Evolutionary conservation across 2,329 filamentous ascomycete species (phyloP).

Genomic region (Arthrobotrys sinensis): DNA sequence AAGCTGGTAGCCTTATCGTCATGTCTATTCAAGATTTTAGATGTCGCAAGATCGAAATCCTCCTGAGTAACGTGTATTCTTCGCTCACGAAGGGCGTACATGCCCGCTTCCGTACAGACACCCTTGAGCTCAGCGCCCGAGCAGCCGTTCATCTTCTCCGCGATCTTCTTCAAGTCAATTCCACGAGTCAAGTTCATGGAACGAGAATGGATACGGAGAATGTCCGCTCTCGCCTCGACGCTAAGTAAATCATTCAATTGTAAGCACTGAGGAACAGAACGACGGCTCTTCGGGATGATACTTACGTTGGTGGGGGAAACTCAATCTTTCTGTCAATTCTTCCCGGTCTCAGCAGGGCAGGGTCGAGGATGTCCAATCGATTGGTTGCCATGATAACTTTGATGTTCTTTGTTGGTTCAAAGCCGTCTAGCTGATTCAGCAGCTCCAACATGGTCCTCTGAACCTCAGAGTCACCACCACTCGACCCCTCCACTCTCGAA

Average conservation of each 20-base stretch:
- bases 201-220: constrained; percentile 95
- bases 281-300: background rate
- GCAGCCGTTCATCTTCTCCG: constrained; percentile 99
- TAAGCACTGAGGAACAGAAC: constrained; percentile 26
- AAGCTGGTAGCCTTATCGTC: constrained; percentile 97
- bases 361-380: constrained; percentile 95
- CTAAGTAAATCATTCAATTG: constrained; percentile 63
- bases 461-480: constrained; percentile 95
- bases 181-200: constrained; percentile 99
- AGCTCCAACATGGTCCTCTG: constrained; percentile 99
- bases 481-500: constrained; percentile 94
- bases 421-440: constrained; percentile 97
- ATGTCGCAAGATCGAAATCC: constrained; percentile 97
- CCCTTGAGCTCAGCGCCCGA: constrained; percentile 98
- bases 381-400: constrained; percentile 99
- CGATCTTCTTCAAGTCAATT: constrained; percentile 98
- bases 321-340: constrained; percentile 99
- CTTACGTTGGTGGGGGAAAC: constrained; percentile 89
- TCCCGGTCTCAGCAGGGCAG: constrained; percentile 92
- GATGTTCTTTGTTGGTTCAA: constrained; percentile 99
- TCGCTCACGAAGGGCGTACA: constrained; percentile 95
- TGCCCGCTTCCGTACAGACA: constrained; percentile 97
- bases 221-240: constrained; percentile 95
- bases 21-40: constrained; percentile 99
- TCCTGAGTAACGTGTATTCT: constrained; percentile 98